Percentiles rank a stretch among this genome's conserved stretches.
Evolutionary conservation across 306 rosid species (phyloP).

Genomic region (Lathyrus sativus): DNA sequence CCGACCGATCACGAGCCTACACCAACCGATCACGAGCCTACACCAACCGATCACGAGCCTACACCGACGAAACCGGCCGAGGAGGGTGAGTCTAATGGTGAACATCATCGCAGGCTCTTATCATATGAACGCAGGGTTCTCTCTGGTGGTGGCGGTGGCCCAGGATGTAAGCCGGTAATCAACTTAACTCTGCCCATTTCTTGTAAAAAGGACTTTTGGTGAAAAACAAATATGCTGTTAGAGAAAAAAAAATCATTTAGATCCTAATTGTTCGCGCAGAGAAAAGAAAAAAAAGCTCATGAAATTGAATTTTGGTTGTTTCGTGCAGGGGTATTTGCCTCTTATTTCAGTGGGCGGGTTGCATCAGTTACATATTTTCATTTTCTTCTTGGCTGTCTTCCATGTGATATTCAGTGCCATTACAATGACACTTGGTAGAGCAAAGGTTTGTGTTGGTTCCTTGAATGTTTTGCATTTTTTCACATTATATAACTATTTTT

Average conservation of each 20-base stretch:
- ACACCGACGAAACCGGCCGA: background rate
- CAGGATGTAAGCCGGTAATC: conserved; percentile 37
- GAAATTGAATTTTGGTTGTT: conserved; percentile 16
- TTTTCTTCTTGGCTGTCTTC: conserved; percentile 86
- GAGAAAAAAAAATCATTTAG: background rate
- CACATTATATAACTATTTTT: too few relatives aligned
- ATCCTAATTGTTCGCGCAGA: background rate
- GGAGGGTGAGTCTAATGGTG: conserved; percentile 5
- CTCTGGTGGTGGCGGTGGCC: conserved; percentile 30
- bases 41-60: background rate
- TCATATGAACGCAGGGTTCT: conserved; percentile 68
- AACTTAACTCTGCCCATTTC: conserved; percentile 22
- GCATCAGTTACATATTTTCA: conserved; percentile 93
- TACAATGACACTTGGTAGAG: conserved; percentile 85
- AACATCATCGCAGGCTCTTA: conserved; percentile 63
- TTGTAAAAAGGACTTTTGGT: background rate
- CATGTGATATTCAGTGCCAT: conserved; percentile 81
- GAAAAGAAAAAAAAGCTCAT: background rate
- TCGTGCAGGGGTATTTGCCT: conserved; percentile 62
- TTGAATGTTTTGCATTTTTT: too few relatives aligned
- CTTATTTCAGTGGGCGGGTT: conserved; percentile 74
- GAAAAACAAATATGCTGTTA: background rate
- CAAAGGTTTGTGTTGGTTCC: conserved; percentile 57
- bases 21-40: background rate
- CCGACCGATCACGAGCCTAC: too few relatives aligned